Evolutionary conservation across 2,329 filamentous ascomycete genomes (phyloP).

Genomic region (Aspergillaceae sp.): DNA sequence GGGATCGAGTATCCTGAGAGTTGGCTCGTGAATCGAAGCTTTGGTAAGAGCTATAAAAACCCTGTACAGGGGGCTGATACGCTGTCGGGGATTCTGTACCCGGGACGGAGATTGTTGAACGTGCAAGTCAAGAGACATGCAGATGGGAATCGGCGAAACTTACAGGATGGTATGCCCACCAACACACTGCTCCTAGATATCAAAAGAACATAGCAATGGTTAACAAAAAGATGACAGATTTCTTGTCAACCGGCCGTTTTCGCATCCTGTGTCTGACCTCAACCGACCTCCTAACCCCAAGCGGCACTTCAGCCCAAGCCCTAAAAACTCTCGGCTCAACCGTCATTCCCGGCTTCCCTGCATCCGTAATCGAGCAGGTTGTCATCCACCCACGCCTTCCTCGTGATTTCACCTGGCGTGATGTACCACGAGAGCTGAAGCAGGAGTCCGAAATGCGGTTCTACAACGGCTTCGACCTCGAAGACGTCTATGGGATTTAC

Average conservation of each 20-base stretch:
- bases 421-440: conserved; percentile 24
- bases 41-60: conserved; percentile 7
- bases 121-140: conserved; percentile 28
- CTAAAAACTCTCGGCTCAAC: conserved; percentile 14
- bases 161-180: conserved; percentile 25
- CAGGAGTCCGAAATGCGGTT: conserved; percentile 28
- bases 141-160: conserved; percentile 26
- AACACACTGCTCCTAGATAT: too few species aligned
- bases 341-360: conserved; percentile 19
- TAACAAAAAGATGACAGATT: conserved; percentile 19
- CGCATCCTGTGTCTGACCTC: conserved; percentile 29
- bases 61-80: conserved; percentile 26
- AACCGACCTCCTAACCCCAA: conserved; percentile 23
- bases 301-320: conserved; percentile 18
- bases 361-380: conserved; percentile 24
- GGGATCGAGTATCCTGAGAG: conserved; percentile 31
- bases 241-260: conserved; percentile 30
- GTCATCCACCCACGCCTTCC: conserved; percentile 25
- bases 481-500: conserved; percentile 29
- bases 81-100: conserved; percentile 24
- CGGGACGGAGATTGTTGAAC: conserved; percentile 28
- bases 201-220: too few species aligned
- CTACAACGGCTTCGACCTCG: conserved; percentile 24
- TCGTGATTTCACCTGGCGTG: conserved; percentile 24
- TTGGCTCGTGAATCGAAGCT: conserved; percentile 16